phyloP scores from a whole-genome alignment of 345 rosid species.

The Salix dunnii region DNA sequence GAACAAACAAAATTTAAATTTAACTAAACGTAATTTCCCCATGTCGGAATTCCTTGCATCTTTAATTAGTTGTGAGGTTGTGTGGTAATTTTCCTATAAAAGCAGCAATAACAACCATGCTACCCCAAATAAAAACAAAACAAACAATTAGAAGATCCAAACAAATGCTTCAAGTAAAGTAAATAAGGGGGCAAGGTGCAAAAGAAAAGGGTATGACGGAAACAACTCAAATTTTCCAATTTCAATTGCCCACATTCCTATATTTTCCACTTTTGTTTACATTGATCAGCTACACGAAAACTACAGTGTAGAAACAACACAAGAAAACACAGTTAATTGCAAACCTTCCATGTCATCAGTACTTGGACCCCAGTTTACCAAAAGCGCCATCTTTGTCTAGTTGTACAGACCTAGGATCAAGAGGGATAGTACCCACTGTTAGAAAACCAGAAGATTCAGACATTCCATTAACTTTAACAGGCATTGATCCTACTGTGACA shows the following conservation, averaged over 20 bases:
- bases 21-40: not conserved
- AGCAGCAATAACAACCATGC: not conserved
- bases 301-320: not conserved
- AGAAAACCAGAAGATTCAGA: conserved; percentile 39
- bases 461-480: conserved; percentile 61
- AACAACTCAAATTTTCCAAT: not conserved
- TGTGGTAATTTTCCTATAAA: conserved; percentile 5
- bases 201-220: not conserved
- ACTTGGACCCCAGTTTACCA: conserved; percentile 17
- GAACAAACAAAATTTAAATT: not conserved
- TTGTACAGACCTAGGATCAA: conserved; percentile 47
- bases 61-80: not conserved
- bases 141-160: not conserved
- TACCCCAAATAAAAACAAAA: not conserved
- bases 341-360: conserved; percentile 10
- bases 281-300: conserved; percentile 8
- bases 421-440: conserved; percentile 64
- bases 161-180: not conserved
- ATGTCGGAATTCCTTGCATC: not conserved
- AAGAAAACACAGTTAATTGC: conserved; percentile 1
- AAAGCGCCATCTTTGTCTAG: conserved; percentile 24
- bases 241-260: not conserved
- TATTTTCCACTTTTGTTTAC: not conserved
- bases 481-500: conserved; percentile 66
- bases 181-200: not conserved